Conservation (phyloP, 768 basidiomycete species). For the Epithele typhae region DNA sequence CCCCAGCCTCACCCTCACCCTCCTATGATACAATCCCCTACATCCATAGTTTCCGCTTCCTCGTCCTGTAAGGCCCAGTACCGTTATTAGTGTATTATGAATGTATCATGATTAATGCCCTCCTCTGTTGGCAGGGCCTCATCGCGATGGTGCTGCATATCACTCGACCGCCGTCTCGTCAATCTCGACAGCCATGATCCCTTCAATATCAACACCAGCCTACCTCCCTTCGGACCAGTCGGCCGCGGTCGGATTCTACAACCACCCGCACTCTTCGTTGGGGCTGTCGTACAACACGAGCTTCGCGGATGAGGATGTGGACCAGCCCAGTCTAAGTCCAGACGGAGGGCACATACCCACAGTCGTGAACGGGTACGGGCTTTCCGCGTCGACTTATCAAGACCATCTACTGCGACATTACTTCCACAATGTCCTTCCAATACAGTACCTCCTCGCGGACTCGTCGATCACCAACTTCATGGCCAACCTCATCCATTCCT, state of each 20-base stretch:
- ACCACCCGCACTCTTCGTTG: conserved; percentile 18
- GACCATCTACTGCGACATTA: conserved; percentile 41
- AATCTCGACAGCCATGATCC: conserved; percentile 1
- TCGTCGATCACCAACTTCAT: conserved; percentile 42
- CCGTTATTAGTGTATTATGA: conserved; percentile 63
- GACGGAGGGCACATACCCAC: conserved; percentile 13
- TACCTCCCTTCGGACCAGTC: conserved; percentile 1
- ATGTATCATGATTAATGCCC: conserved; percentile 68
- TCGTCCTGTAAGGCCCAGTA: conserved; percentile 69
- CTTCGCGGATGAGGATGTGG: conserved; percentile 15
- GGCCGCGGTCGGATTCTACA: conserved; percentile 7
- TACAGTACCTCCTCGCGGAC: conserved; percentile 70
- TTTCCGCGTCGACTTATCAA: conserved; percentile 22
- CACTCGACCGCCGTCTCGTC: conserved; percentile 3
- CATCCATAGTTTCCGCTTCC: conserved; percentile 48
- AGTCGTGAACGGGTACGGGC: conserved; percentile 11
- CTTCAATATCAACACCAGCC: conserved; percentile 4
- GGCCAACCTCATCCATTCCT: conserved; percentile 42
- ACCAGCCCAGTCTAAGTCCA: conserved; percentile 8
- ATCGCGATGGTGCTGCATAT: conserved; percentile 11
- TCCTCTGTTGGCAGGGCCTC: conserved; percentile 48
- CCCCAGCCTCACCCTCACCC: conserved; percentile 22
- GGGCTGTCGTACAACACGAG: conserved; percentile 16
- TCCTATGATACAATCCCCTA: conserved; percentile 34
- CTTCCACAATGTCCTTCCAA: conserved; percentile 54